phyloP scores from a whole-genome alignment of 148 eudicot genomes.

The Rhododendron williamsianum region DNA sequence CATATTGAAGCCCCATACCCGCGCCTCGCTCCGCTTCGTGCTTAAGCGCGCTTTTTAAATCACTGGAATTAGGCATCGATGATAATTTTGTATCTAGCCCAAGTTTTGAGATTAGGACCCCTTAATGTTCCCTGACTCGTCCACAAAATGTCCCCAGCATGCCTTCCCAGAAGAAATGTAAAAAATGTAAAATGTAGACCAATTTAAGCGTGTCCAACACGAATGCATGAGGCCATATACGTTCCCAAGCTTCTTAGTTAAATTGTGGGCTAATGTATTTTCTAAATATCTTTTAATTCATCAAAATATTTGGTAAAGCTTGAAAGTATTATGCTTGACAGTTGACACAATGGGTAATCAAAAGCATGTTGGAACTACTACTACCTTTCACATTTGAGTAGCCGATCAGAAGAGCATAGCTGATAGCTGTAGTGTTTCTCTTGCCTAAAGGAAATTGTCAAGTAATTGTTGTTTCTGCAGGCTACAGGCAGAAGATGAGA shows the following conservation, averaged over 20 bases:
- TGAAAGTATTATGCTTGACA: not conserved
- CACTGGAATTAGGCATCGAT: not conserved
- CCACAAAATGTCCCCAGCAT: not conserved
- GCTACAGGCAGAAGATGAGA: conserved; percentile 74
- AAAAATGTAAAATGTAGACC: not conserved
- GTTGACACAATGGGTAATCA: not conserved
- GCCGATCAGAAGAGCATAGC: not conserved
- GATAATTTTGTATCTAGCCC: not conserved
- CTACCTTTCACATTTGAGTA: not conserved
- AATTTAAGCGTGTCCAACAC: not conserved
- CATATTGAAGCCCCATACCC: too few species aligned
- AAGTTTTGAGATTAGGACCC: not conserved
- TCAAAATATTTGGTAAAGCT: not conserved
- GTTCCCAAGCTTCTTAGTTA: not conserved
- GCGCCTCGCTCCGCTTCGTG: too few species aligned
- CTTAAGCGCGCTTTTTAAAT: too few species aligned
- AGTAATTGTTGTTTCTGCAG: conserved; percentile 32
- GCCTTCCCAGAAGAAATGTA: not conserved
- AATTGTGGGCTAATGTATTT: not conserved
- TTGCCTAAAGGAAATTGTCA: not conserved
- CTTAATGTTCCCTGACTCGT: not conserved
- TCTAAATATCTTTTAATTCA: not conserved
- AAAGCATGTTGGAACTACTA: not conserved
- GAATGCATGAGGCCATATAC: not conserved
- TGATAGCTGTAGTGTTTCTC: not conserved